Evolutionary conservation across 768 basidiomycete species (phyloP), one percentile per base, ranked within the genome.

Genomic region (Podaxis sp.): DNA sequence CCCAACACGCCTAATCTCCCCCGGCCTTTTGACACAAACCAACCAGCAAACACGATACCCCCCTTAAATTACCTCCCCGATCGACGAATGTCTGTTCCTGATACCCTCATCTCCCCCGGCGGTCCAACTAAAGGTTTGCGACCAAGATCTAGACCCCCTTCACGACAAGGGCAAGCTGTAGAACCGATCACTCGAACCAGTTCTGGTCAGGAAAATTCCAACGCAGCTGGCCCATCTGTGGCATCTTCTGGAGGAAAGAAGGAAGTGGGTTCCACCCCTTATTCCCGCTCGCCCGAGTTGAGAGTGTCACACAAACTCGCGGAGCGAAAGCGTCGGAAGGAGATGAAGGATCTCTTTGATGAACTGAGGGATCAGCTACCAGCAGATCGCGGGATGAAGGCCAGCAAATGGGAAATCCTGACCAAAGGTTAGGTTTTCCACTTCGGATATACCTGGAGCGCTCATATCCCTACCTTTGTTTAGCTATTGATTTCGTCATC

Each of bases 271-370:
- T 68, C 81, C 39, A 93, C 93, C 12, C 96, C 96, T 4, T 99
- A 98, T 75, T 95, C 95, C 59, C 90, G 96, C 63, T 95, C 92
- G 0, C 96, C 96, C 7, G 97, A 99, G 74, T 80, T 99, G 48
- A 85, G 96, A 58, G 88, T 98, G 36, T 95, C 93, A 2, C 97
- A 99, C 77, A 99, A 99, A 72, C 85, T 99, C 33, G 97, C 97
- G 2, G 97, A 99, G 77, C 82, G 97, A 64, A 98, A 99, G 76
- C 79, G 97, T 68, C 83, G 97, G 75, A 98, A 96, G 76, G 97
- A 99, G 77, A 99, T 99, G 97, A 97, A 97, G 73, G 96, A 98
- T 64, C 75, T 99, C 49, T 99, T 99, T 71, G 97, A 99, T 68
- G 97, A 99, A 73, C 77, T 99, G 66, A 84, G 95, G 63, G 96